Conservation (phyloP, 495 filamentous ascomycete species). For the Xylaria castorea region DNA sequence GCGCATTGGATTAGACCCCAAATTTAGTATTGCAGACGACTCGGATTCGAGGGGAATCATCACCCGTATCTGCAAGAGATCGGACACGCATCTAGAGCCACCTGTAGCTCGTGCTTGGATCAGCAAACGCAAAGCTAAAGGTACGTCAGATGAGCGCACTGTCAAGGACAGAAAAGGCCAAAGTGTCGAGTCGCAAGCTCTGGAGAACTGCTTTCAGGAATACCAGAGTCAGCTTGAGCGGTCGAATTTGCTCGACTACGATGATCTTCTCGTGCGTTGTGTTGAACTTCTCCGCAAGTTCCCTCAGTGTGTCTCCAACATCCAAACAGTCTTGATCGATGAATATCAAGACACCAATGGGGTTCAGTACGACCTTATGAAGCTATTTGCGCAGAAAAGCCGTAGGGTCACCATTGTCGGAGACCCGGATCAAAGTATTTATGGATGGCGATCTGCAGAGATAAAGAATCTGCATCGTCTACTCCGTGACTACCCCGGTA, state of each 20-base stretch:
- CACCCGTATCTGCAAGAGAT: conserved; percentile 80
- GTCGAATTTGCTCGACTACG: conserved; percentile 92
- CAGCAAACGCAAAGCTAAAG: conserved; percentile 83
- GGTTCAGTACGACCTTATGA: conserved; percentile 95
- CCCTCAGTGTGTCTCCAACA: conserved; percentile 87
- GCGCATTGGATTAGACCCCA: conserved; percentile 78
- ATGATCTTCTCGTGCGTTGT: conserved; percentile 88
- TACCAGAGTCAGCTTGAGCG: conserved; percentile 77
- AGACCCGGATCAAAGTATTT: conserved; percentile 98
- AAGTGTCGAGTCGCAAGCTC: conserved; percentile 70
- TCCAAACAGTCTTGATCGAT: conserved; percentile 92
- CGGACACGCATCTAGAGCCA: conserved; percentile 71
- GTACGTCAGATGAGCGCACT: conserved; percentile 50
- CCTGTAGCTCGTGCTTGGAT: conserved; percentile 74
- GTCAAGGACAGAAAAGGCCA: conserved; percentile 51
- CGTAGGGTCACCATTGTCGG: conserved; percentile 91
- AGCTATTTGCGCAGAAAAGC: conserved; percentile 74
- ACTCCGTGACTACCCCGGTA: conserved; percentile 75
- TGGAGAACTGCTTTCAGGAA: conserved; percentile 74
- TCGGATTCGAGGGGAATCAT: conserved; percentile 79
- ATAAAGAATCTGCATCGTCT: conserved; percentile 86
- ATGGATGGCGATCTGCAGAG: conserved; percentile 96
- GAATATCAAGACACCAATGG: conserved; percentile 98
- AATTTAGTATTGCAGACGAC: conserved; percentile 94
- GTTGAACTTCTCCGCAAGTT: conserved; percentile 77